Evolutionary conservation across 495 filamentous ascomycete genomes (phyloP), one percentile per base, ranked within the genome.

Genomic region (Paragyromitra xinjiangensis): DNA sequence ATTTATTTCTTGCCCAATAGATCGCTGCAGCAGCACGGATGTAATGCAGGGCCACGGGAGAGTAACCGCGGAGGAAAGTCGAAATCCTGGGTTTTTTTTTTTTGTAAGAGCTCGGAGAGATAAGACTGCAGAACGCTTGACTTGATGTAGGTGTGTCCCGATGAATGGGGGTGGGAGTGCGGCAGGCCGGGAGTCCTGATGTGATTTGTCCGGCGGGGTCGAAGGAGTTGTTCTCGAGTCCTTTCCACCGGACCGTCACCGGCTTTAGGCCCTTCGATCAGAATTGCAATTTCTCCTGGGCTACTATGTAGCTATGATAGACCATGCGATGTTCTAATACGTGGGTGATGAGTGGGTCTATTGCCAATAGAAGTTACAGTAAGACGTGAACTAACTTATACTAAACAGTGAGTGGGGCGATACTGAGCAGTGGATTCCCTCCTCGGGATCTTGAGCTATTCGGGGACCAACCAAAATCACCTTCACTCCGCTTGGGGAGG

Each of bases 41-140:
- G 66, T 56, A 64, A 71, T 75, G 73, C 73, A 75, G 73, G 73
- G 66, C 66, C 58, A 64, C 73, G 73, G 73, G 73, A 75, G 73
- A 71, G 73, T 75, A 44, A 63, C 73, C 73, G 66, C 51, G 70
- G 62, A 73, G 61, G 6, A 19, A 26, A 16, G 51, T n/a, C 44
- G 19, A 26, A 61, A 75, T 50, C 73, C 73, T 70, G 73, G 73
- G n/a, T 42, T 53, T 40, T 26, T 64, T 12, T 26, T 24, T 59
- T 45, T 44, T 14, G 16, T 44, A 7, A 64, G n/a, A 34, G n/a
- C 24, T 55, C 22, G 34, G 5, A 42, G 39, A 39, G 37, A 69
- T 44, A 69, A 45, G 39, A 58, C 29, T 34, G 51, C 37, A 69
- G 37, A 69, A 69, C 48, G 37, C 37, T 39, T 56, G 56, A 22